These are phyloP conservation scores for Rhizophora apiculata DNA, from an alignment of 345 rosid species.

Conservation along the genomic window DNA sequence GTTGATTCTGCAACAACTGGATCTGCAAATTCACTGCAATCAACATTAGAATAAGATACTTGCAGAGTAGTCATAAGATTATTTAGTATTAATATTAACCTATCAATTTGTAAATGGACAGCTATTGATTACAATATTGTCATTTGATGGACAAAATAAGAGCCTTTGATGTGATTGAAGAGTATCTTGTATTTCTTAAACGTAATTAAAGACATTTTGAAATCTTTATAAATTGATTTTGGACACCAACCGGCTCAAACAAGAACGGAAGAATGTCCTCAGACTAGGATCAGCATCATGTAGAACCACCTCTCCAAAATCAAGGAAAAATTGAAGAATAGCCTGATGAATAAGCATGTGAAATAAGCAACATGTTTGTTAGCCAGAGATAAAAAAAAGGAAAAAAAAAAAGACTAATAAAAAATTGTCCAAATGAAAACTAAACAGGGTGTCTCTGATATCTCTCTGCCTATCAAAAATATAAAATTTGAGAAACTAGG, in stretches of 20 bases:
- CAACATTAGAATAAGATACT: constrained; percentile 35
- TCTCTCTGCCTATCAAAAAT: not conserved
- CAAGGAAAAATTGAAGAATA: constrained; percentile 83
- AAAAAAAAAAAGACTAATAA: not conserved
- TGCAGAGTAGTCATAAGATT: not conserved
- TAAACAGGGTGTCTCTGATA: not conserved
- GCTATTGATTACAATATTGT: too few relatives aligned
- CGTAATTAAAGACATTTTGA: too few relatives aligned
- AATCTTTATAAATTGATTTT: not conserved
- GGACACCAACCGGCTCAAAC: constrained; percentile 80
- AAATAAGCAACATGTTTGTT: not conserved
- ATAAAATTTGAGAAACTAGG: not conserved
- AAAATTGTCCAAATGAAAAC: not conserved
- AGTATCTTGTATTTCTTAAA: too few relatives aligned
- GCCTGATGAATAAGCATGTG: constrained; percentile 38
- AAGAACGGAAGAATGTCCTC: constrained; percentile 64
- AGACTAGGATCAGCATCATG: constrained; percentile 94
- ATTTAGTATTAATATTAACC: not conserved
- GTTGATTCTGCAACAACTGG: constrained; percentile 84
- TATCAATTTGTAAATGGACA: too few relatives aligned
- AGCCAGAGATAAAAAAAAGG: not conserved
- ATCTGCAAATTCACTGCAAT: constrained; percentile 90
- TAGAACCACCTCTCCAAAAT: constrained; percentile 78
- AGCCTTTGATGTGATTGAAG: too few relatives aligned
- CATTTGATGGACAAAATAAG: too few relatives aligned